Base-by-base conservation (phyloP, 257 asterid genomes). In the Mitragyna speciosa region DNA sequence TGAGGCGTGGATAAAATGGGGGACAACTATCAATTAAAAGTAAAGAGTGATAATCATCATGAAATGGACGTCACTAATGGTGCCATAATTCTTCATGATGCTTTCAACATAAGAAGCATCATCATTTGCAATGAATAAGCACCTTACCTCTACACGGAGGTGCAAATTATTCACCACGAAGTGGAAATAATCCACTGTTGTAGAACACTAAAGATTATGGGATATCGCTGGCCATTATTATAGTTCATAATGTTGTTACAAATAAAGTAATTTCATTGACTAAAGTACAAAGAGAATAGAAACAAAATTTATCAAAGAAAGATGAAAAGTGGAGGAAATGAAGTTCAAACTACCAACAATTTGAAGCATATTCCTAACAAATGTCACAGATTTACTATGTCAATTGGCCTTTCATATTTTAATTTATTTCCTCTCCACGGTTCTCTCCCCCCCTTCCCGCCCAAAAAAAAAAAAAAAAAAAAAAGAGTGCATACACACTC, bases 21-120 rank as follows among this genome's bases (percentile, higher is more conserved):
- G 28, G 31, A 43, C 28, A 71, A 43, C 11, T 28, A 7, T 45
- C 30, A 43, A 45, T 10, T 12, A 41, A 71, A 71, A 71, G 31
- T 3, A 4, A 43, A n/a, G 33, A 12, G 33, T 12, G 20, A 26
- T 26, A 26, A 64, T 64, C 16, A 59, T 59, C 12, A 59, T 59
- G 66, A 59, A 59, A n/a, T 26, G 69, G 69, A 63, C 69, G 19
- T 63, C 69, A 63, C 69, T 63, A 63, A 26, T 26, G 33, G 19
- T n/a, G 12, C 69, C 28, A 33, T 68, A 33, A 68, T 68, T 68
- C 26, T 68, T 68, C 72, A 68, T 36, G 72, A 68, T 68, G 49
- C 28, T 39, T 68, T 49, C 72, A 68, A 68, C 72, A 36, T 33
- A 68, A 33, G 49, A 36, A 33, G 72, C 72, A 68, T 36, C n/a